A percentile compares a stretch with the other conserved stretches of the same genome.
Conservation (phyloP, 179 eudicot genomes). For the Silene vulgaris region DNA sequence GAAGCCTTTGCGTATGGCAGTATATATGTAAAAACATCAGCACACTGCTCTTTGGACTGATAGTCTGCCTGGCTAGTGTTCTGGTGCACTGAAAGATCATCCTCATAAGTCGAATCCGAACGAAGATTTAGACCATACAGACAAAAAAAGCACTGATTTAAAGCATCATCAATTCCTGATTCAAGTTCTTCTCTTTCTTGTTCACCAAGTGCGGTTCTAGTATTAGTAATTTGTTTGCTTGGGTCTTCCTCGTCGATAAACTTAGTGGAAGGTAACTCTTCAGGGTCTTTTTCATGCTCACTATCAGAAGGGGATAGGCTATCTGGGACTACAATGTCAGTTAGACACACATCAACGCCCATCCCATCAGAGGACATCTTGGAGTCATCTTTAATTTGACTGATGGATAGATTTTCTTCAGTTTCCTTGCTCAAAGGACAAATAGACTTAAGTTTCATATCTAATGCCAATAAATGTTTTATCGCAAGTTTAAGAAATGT, state of each 20-base stretch:
- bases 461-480: slow-evolving; percentile 77
- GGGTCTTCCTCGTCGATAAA: slow-evolving; percentile 34
- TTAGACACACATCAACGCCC: slow-evolving; percentile 21
- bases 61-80: slow-evolving; percentile 91
- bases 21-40: slow-evolving; percentile 93
- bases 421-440: slow-evolving; percentile 37
- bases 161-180: slow-evolving; percentile 70
- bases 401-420: slow-evolving; percentile 34
- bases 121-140: slow-evolving; percentile 89
- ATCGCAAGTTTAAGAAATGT: slow-evolving; percentile 93
- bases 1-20: slow-evolving; percentile 95
- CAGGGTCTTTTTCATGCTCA: slow-evolving; percentile 25
- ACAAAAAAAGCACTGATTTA: slow-evolving; percentile 95
- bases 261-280: slow-evolving; percentile 21
- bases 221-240: slow-evolving; percentile 29
- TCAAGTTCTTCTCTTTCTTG: slow-evolving; percentile 95
- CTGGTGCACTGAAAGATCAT: slow-evolving; percentile 71
- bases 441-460: slow-evolving; percentile 77
- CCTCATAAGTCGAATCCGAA: slow-evolving; percentile 80
- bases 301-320: slow-evolving; percentile 30
- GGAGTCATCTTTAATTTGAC: slow-evolving; percentile 30
- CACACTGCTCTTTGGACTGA: slow-evolving; percentile 99
- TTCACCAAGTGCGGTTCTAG: slow-evolving; percentile 48
- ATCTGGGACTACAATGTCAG: slow-evolving; percentile 30
- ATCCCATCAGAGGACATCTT: slow-evolving; percentile 32